A percentile compares a stretch with the other conserved stretches of the same genome.
These are phyloP conservation scores for Paramecium pentaurelia DNA, from an alignment of 73 alveolate genomes.

Conservation along the genomic window DNA sequence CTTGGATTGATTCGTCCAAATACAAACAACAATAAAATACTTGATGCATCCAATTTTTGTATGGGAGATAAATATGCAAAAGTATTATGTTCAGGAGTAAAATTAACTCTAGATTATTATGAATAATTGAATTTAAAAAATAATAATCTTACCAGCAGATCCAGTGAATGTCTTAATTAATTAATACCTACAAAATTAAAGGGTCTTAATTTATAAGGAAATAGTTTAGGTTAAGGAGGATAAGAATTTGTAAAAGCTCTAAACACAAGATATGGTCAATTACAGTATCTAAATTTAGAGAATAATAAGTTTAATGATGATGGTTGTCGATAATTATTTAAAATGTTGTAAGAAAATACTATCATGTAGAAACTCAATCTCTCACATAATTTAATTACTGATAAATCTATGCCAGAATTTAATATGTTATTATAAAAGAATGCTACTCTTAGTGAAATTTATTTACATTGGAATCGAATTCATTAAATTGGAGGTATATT, in stretches of 20 bases:
- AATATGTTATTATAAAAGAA: background rate
- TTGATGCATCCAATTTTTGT: conserved; percentile 32
- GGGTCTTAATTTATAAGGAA: background rate
- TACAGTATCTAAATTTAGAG: conserved; percentile 4
- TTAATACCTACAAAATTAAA: conserved; percentile 1
- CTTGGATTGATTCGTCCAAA: background rate
- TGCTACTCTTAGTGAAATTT: background rate
- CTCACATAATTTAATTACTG: background rate
- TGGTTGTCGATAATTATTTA: background rate
- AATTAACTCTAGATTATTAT: background rate
- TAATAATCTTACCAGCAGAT: background rate
- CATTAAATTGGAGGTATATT: conserved; percentile 8
- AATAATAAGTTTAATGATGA: background rate
- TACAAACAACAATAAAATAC: background rate
- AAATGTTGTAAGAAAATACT: background rate
- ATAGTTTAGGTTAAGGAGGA: background rate
- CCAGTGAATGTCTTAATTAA: background rate
- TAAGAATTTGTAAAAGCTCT: background rate
- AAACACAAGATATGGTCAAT: conserved; percentile 30
- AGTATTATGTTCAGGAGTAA: background rate
- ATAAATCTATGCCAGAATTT: background rate
- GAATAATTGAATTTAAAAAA: conserved; percentile 19
- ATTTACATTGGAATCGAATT: conserved; percentile 42
- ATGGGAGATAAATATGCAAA: conserved; percentile 46
- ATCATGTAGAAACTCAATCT: background rate